These are phyloP conservation scores for Lachnellula suecica DNA, from an alignment of 2,329 filamentous ascomycete species.

Conservation along the genomic window DNA sequence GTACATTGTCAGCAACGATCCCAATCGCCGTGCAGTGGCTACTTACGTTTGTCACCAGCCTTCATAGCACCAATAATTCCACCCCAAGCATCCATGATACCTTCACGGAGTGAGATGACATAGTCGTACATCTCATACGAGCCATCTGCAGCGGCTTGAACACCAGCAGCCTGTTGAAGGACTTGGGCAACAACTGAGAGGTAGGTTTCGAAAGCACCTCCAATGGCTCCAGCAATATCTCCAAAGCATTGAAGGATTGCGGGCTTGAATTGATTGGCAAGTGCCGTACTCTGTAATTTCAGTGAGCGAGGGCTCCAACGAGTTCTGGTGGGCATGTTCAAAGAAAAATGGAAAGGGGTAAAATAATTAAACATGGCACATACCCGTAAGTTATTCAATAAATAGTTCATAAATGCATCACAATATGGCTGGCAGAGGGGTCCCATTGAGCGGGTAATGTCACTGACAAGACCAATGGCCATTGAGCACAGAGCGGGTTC, in stretches of 20 bases:
- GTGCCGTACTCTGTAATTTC: constrained; percentile 64
- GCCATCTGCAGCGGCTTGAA: constrained; percentile 75
- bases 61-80: constrained; percentile 96
- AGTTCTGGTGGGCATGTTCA: not conserved
- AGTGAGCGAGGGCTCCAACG: not conserved
- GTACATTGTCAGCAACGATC: constrained; percentile 28
- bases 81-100: constrained; percentile 99
- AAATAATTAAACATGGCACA: constrained; percentile 31
- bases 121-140: constrained; percentile 97
- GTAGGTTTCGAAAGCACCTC: constrained; percentile 89
- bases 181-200: constrained; percentile 90
- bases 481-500: constrained; percentile 93
- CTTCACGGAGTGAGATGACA: constrained; percentile 89
- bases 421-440: constrained; percentile 92
- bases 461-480: constrained; percentile 95
- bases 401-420: constrained; percentile 96
- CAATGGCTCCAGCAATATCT: constrained; percentile 93
- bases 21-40: not conserved
- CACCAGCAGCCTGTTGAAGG: constrained; percentile 85
- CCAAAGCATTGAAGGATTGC: constrained; percentile 97
- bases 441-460: constrained; percentile 89
- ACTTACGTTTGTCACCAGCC: constrained; percentile 71
- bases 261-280: constrained; percentile 96
- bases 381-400: constrained; percentile 86
- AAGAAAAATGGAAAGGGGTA: constrained; percentile 11